Evolutionary conservation across 495 filamentous ascomycete genomes (phyloP).

Genomic region (Letharia lupina): DNA sequence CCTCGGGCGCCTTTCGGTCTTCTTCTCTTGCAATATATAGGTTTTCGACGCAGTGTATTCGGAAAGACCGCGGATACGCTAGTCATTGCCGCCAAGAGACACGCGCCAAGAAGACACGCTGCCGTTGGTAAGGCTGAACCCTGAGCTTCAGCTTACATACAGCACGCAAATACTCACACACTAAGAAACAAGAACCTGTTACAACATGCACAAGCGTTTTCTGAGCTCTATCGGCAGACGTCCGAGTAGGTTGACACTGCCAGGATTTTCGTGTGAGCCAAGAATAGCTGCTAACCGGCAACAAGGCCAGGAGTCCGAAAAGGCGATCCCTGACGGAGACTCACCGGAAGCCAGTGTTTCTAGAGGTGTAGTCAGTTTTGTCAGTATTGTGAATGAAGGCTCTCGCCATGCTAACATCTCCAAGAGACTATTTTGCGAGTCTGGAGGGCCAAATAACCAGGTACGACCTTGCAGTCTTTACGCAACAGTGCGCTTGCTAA

Average conservation of each 20-base stretch:
- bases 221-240: constrained; percentile 23
- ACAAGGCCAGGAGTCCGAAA: constrained; percentile 22
- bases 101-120: not conserved
- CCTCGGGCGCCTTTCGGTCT: not conserved
- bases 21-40: not conserved
- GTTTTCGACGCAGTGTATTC: not conserved
- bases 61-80: not conserved
- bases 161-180: not conserved
- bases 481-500: constrained; percentile 13
- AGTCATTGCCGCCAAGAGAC: not conserved
- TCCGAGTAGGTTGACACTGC: constrained; percentile 13
- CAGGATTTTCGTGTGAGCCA: not conserved
- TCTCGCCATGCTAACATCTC: constrained; percentile 14
- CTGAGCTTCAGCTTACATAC: not conserved
- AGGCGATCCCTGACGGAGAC: constrained; percentile 28
- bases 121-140: constrained; percentile 2
- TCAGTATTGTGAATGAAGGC: constrained; percentile 17
- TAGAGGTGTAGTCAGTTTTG: constrained; percentile 42
- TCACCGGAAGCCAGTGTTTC: constrained; percentile 41
- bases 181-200: not conserved
- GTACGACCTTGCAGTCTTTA: constrained; percentile 36
- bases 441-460: constrained; percentile 52
- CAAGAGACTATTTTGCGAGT: constrained; percentile 70
- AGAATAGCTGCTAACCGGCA: constrained; percentile 2
- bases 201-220: constrained; percentile 24